Percentiles rank a stretch among this genome's conserved stretches.
These are phyloP conservation scores for Prunus mume DNA, from an alignment of 306 rosid genomes.

Conservation along the genomic window DNA sequence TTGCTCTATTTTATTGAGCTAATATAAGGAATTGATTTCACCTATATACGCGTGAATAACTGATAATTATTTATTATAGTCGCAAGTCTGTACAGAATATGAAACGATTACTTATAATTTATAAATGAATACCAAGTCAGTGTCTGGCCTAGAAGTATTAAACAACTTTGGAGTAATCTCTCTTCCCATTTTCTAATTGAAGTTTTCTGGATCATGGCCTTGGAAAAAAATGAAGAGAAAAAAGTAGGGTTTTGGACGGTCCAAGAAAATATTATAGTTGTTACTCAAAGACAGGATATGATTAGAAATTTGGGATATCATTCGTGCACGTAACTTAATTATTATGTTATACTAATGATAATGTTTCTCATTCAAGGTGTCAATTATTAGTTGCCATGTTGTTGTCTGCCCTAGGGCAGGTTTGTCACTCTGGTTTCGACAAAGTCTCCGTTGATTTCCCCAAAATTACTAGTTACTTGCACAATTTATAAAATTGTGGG, in stretches of 20 bases:
- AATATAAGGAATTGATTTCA: background rate
- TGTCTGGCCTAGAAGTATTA: background rate
- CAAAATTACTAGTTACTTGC: too few species aligned
- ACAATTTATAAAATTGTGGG: too few species aligned
- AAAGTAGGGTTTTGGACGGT: background rate
- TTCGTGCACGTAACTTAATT: background rate
- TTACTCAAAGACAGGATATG: background rate
- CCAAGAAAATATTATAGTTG: background rate
- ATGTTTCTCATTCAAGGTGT: background rate
- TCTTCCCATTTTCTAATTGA: background rate
- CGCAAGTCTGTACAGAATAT: rapidly evolving
- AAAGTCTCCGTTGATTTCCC: background rate
- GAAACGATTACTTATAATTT: too few species aligned
- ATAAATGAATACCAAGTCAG: too few species aligned
- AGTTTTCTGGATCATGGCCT: background rate
- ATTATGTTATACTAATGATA: background rate
- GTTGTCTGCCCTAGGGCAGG: constrained; percentile 29
- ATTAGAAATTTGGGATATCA: background rate
- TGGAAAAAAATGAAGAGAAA: background rate
- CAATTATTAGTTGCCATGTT: constrained; percentile 23
- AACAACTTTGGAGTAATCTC: background rate
- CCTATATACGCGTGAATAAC: background rate
- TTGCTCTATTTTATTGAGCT: background rate
- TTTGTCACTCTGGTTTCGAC: background rate
- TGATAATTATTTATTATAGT: too few species aligned